A percentile compares a stretch with the other conserved stretches of the same genome.
Conservation (phyloP, 208 protist species). For the Leishmania braziliensis region DNA sequence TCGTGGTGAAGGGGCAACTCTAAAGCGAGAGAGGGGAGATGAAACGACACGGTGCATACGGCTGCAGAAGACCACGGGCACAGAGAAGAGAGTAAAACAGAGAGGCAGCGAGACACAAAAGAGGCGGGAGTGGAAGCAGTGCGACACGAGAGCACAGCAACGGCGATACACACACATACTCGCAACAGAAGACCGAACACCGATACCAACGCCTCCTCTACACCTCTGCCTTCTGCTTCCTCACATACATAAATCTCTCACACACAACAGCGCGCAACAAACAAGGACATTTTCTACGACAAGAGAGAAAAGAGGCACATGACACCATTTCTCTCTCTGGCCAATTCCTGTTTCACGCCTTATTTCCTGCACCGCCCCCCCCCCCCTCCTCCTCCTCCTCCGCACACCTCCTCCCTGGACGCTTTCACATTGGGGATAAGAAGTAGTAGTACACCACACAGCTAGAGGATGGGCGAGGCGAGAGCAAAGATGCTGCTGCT, state of each 20-base stretch:
- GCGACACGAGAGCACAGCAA: not conserved
- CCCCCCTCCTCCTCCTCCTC: not conserved
- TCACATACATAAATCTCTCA: not conserved
- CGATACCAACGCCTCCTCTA: not conserved
- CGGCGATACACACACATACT: not conserved
- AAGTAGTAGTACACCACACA: not conserved
- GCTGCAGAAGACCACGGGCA: not conserved
- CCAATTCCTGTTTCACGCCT: too few relatives aligned
- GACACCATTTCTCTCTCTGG: not conserved
- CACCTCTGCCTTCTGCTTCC: not conserved
- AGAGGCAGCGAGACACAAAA: not conserved
- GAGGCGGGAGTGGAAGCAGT: not conserved
- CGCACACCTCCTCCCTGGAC: not conserved
- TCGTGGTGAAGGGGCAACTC: not conserved
- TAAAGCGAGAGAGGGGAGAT: not conserved
- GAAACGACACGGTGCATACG: not conserved
- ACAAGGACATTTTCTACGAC: not conserved
- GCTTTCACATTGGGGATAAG: not conserved
- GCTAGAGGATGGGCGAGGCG: not conserved
- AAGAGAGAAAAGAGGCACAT: conserved; percentile 3
- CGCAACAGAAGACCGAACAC: not conserved
- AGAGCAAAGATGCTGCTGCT: not conserved
- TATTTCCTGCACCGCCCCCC: not conserved
- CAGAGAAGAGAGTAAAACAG: not conserved
- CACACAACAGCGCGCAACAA: not conserved